phyloP scores from a whole-genome alignment of 306 rosid species.

The Dryas alaskensis region DNA sequence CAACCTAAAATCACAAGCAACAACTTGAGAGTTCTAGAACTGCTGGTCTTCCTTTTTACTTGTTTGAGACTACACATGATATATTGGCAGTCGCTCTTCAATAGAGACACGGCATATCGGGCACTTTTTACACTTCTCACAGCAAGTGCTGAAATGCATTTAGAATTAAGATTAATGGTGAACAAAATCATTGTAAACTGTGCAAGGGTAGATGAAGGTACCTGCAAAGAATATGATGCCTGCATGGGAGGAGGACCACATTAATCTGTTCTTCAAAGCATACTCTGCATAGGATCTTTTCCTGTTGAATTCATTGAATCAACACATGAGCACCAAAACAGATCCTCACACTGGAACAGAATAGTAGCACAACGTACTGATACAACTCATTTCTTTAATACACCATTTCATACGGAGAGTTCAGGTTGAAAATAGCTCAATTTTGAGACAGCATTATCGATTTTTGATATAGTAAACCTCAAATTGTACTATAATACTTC shows the following conservation, averaged over 20 bases:
- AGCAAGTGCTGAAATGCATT: conserved; percentile 60
- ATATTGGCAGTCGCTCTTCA: conserved; percentile 60
- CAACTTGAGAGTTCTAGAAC: conserved; percentile 9
- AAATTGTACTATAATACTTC: no score
- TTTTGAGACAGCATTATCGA: no score
- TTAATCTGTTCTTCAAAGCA: conserved; percentile 85
- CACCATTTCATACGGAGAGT: background rate
- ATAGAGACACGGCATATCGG: conserved; percentile 75
- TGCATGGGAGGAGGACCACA: conserved; percentile 78
- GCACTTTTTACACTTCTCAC: conserved; percentile 74
- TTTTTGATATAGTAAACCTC: no score
- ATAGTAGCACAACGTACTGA: background rate
- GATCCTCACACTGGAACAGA: background rate
- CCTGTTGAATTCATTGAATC: conserved; percentile 45
- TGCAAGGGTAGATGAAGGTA: conserved; percentile 20
- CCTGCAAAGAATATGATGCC: conserved; percentile 91
- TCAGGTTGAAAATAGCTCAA: no score
- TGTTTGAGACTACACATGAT: conserved; percentile 51
- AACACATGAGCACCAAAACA: conserved; percentile 15
- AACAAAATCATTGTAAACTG: background rate
- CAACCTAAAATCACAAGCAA: conserved; percentile 52
- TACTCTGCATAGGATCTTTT: conserved; percentile 81
- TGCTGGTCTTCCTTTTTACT: conserved; percentile 26
- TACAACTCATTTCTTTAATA: background rate
- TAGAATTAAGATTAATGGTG: background rate